Evolutionary conservation across 108 stramenopile species (phyloP).

Genomic region (Mediolabrus comicus): DNA sequence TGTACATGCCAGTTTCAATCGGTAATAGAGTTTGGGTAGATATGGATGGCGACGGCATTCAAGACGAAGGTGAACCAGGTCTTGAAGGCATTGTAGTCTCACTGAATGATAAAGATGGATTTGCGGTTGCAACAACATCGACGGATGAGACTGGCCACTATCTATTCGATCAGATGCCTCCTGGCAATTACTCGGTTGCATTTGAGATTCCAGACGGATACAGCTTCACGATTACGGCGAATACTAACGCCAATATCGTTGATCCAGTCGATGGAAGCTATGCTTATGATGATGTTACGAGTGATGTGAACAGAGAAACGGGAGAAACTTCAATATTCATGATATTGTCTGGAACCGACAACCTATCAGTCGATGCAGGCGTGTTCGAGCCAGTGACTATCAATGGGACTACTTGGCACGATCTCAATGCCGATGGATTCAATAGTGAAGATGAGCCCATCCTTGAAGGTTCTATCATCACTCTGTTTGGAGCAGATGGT

Average conservation of each 20-base stretch:
- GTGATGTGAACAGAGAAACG: conserved; percentile 33
- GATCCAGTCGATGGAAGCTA: conserved; percentile 33
- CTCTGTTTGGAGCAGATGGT: conserved; percentile 32
- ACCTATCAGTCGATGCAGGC: conserved; percentile 43
- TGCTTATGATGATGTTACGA: conserved; percentile 37
- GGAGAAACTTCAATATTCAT: conserved; percentile 20
- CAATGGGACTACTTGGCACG: conserved; percentile 45
- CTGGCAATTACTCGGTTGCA: conserved; percentile 31
- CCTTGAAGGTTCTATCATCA: conserved; percentile 20
- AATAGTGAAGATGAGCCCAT: conserved; percentile 28
- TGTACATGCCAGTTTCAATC: conserved; percentile 26
- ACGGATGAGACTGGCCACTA: conserved; percentile 10
- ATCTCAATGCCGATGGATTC: conserved; percentile 41
- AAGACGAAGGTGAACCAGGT: conserved; percentile 11
- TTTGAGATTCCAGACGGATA: conserved; percentile 34
- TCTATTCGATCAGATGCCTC: neutral
- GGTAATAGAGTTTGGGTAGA: conserved; percentile 51
- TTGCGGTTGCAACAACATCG: neutral
- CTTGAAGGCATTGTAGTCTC: conserved; percentile 6
- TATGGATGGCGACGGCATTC: conserved; percentile 23
- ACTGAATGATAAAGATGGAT: neutral
- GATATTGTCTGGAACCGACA: conserved; percentile 9
- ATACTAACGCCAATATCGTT: conserved; percentile 16
- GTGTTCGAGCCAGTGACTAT: conserved; percentile 42
- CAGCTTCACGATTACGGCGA: conserved; percentile 32